Conservation (phyloP, 1,284 basidiomycete species). For the Cryptococcus sp. region DNA sequence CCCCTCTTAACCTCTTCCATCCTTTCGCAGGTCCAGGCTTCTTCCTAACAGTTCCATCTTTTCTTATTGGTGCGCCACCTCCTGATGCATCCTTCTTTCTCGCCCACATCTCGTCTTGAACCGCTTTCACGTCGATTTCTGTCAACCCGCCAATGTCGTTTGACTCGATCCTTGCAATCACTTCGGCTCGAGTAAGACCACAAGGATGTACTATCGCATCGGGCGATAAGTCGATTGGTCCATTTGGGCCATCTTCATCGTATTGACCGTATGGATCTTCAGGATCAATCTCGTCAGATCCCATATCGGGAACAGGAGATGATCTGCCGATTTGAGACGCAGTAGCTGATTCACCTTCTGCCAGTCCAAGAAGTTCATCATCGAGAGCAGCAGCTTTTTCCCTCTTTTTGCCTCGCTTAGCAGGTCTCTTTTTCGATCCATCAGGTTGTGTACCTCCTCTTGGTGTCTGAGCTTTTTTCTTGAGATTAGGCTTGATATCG, state of each 20-base stretch:
- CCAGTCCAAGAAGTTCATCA: slow-evolving; percentile 40
- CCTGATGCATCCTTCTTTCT: slow-evolving; percentile 25
- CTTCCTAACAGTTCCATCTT: slow-evolving; percentile 44
- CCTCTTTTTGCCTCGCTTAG: slow-evolving; percentile 8
- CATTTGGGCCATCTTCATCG: neutral
- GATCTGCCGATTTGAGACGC: slow-evolving; percentile 1
- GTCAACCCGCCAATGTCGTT: slow-evolving; percentile 32
- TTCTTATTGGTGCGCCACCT: slow-evolving; percentile 26
- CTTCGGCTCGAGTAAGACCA: slow-evolving; percentile 34
- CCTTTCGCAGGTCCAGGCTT: slow-evolving; percentile 48
- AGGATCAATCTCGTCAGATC: neutral
- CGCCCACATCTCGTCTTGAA: slow-evolving; percentile 45
- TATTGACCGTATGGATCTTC: neutral
- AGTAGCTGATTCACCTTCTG: slow-evolving; percentile 24
- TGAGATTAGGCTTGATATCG: neutral
- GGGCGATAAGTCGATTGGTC: slow-evolving; percentile 9
- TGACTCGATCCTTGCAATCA: slow-evolving; percentile 28
- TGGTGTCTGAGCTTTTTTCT: too few species aligned
- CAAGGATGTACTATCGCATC: slow-evolving; percentile 31
- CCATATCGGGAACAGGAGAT: slow-evolving; percentile 4
- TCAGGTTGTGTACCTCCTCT: neutral
- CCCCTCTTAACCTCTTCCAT: slow-evolving; percentile 22
- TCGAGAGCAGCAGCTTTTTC: slow-evolving; percentile 30
- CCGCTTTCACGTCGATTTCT: slow-evolving; percentile 41
- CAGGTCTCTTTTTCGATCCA: neutral